Evolutionary conservation across 2,329 filamentous ascomycete genomes (phyloP).

Genomic region (Botrytis fragariae): DNA sequence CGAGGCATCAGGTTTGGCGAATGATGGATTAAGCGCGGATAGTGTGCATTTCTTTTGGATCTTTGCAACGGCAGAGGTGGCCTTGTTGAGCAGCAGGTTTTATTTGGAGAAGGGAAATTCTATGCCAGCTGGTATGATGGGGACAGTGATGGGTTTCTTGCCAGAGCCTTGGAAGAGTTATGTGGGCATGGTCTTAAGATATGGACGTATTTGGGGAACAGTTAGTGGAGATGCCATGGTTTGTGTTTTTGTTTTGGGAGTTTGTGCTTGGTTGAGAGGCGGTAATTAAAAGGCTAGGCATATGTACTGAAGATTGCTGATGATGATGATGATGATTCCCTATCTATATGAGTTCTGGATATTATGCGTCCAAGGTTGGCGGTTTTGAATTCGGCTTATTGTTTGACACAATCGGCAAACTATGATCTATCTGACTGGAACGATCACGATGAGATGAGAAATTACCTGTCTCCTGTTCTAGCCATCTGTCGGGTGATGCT

Average conservation of each 20-base stretch:
- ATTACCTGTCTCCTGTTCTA: neutral
- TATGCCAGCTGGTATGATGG: conserved; percentile 60
- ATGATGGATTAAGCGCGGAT: conserved; percentile 38
- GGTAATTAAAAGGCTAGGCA: neutral
- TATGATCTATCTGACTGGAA: neutral
- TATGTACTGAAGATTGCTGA: neutral
- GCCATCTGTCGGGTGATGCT: neutral
- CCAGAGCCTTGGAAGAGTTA: conserved; percentile 63
- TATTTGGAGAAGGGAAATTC: conserved; percentile 61
- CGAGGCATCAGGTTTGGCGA: neutral
- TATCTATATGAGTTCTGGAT: neutral
- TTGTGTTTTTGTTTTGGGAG: conserved; percentile 69
- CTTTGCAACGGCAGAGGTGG: conserved; percentile 74
- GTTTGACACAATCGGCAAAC: neutral
- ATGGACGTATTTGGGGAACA: conserved; percentile 68
- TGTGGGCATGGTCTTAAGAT: conserved; percentile 59
- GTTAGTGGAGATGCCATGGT: conserved; percentile 72
- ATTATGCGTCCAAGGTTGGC: neutral
- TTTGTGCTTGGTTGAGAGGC: conserved; percentile 34
- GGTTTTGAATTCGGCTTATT: neutral
- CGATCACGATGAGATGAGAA: neutral
- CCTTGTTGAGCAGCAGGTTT: conserved; percentile 69
- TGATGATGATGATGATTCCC: conserved; percentile 2
- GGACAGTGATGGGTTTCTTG: conserved; percentile 62
- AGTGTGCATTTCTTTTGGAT: conserved; percentile 67